Conservation (phyloP, 106 monocot species). For the Dactylorhiza incarnata region DNA sequence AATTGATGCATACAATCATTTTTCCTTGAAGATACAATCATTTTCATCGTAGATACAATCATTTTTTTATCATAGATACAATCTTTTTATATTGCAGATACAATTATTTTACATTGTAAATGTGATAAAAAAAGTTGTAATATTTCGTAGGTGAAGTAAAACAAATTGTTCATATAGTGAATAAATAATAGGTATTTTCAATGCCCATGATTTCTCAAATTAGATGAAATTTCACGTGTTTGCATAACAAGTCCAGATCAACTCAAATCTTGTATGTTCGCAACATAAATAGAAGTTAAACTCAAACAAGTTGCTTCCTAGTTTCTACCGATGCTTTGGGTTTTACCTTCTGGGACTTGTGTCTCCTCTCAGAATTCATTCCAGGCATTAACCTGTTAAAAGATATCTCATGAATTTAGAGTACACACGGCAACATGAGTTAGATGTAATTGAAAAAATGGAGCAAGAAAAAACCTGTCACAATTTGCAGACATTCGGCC, state of each 20-base stretch:
- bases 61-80: too few species aligned
- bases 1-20: too few species aligned
- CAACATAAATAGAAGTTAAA: too few species aligned
- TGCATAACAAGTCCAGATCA: too few species aligned
- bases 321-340: constrained; percentile 52
- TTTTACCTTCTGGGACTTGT: constrained; percentile 45
- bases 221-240: too few species aligned
- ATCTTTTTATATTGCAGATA: too few species aligned
- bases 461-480: constrained; percentile 30
- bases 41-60: too few species aligned
- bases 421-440: constrained; percentile 2
- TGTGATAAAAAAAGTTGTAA: too few species aligned
- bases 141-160: too few species aligned
- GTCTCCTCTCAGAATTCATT: constrained; percentile 45
- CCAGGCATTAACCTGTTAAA: constrained; percentile 52
- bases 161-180: background rate
- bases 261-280: too few species aligned
- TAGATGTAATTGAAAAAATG: background rate
- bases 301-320: constrained; percentile 78
- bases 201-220: background rate
- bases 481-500: constrained; percentile 50
- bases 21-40: too few species aligned
- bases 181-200: background rate
- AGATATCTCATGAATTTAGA: background rate
- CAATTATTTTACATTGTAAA: too few species aligned